Base-by-base conservation (phyloP, 805 yeast genomes). In the Metschnikowia peoriensis region DNA sequence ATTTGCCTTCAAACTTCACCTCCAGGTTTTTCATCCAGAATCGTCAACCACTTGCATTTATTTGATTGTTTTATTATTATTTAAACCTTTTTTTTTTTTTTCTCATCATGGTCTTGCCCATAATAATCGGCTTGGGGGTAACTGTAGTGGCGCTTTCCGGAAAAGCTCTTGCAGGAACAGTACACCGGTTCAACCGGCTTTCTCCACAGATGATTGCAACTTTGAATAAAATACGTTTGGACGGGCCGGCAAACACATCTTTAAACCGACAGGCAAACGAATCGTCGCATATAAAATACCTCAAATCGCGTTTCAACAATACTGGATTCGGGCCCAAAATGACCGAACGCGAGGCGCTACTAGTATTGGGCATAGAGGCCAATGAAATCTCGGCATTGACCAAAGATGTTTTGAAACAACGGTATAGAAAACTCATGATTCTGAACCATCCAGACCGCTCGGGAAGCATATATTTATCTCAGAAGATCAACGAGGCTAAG, bases 311-410 rank as follows among this genome's bases (percentile, higher is more conserved):
- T 7, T 66, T 61, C 46, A 59, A 64, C 12, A 58, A 56, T 41
- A 50, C 61, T 10, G 74, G 75, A 2, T 75, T 75, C 45, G 58
- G 55, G 15, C 61, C 59, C 28, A 69, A 67, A 38, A 74, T 75
- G 78, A 72, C 78, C 0, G 79, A 75, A 52, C 68, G 68, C 47
- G 79, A 75, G 54, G 79, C 79, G 7, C 61, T 75, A 10, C 56
- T 66, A 34, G 62, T 73, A 2, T 53, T 75, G 59, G 79, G 79
- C 1, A 73, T 75, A 7, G 72, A 72, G 49, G 76, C 74, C 8
- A 66, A 64, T 42, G 77, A 73, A 37, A 75, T 75, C 40, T 38
- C 62, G 27, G 29, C 47, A 15, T 55, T 72, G 29, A 62, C 66
- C 28, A 53, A 59, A 42, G 62, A 66, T 49, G 46, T 58, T 16